Evolutionary conservation across 164 flowering plant species (phyloP), one percentile per base, ranked within the genome.

Genomic region (Echeveria elegans): DNA sequence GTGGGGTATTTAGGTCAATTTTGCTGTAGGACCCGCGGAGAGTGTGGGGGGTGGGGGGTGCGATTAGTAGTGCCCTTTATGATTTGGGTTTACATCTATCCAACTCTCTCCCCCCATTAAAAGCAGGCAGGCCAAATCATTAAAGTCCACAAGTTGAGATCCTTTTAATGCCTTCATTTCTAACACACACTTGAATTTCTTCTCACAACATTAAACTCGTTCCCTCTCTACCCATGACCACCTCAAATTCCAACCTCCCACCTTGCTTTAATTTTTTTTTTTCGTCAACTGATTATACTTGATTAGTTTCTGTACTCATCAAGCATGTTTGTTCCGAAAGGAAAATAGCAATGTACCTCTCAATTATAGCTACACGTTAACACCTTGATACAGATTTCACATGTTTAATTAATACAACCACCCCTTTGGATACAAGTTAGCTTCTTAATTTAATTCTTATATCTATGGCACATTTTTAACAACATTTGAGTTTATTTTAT

Each of bases 111-210:
- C 73, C 38, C 81, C 72, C 76, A 81, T 78, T 81, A 72, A 82
- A 80, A 76, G 74, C 70, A 78, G 77, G 76, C 88, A 78, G 83
- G 78, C 77, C 74, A 68, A 69, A 65, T 83, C 87, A 83, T 82
- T 83, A 61, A 85, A 79, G 77, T 60, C 65, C 82, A 74, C 85
- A 74, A 83, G 84, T 85, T 72, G 83, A 77, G 73, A 60, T 65
- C 79, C 70, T 77, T 82, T 85, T 66, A 83, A 85, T 85, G 86
- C 38, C 40, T 62, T 31, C 40, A 62, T 62, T 62, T 62, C 36
- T 62, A 31, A 60, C 68, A 14, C 41, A 23, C 80, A 30, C 59
- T 38, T 75, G 79, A 76, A 76, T 77, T 73, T 59, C 67, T 72
- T 71, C 69, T 37, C 71, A 53, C 69, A 60, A 68, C 77, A 66